Evolutionary conservation across 2,329 filamentous ascomycete genomes (phyloP).

Genomic region (Juglanconis oblonga): DNA sequence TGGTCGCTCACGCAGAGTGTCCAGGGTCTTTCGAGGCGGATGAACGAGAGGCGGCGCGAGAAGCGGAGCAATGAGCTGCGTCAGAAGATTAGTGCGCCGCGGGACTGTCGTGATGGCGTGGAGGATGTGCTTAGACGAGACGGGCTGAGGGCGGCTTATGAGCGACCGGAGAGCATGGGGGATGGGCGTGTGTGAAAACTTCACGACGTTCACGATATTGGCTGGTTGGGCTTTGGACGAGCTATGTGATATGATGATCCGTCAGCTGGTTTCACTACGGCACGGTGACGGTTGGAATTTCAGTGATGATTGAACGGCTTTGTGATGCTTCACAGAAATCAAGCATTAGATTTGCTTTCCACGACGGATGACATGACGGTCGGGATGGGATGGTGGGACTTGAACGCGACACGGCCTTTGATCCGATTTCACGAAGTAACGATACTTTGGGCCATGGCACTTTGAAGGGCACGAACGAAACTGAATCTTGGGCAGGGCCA

Average conservation of each 20-base stretch:
- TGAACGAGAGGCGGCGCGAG: constrained; percentile 58
- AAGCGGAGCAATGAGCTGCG: constrained; percentile 57
- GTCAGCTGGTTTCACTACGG: neutral
- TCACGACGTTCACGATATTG: too few relatives aligned
- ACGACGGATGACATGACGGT: neutral
- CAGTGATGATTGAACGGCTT: neutral
- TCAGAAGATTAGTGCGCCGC: constrained; percentile 58
- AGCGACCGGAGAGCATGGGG: constrained; percentile 19
- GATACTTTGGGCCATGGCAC: neutral
- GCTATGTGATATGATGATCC: neutral
- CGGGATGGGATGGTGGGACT: neutral
- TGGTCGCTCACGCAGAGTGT: constrained; percentile 34
- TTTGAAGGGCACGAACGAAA: neutral
- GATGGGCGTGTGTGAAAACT: neutral
- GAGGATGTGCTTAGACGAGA: constrained; percentile 52
- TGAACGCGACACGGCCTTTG: neutral
- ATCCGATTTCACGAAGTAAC: neutral
- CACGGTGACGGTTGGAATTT: neutral
- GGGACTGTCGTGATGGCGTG: constrained; percentile 56
- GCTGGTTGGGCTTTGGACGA: neutral
- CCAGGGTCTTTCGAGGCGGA: constrained; percentile 41
- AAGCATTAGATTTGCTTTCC: neutral
- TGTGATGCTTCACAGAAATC: neutral
- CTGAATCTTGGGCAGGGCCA: neutral
- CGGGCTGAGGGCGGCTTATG: constrained; percentile 33